phyloP scores from a whole-genome alignment of 1,284 basidiomycete species.

The Boletellus deceptivus region DNA sequence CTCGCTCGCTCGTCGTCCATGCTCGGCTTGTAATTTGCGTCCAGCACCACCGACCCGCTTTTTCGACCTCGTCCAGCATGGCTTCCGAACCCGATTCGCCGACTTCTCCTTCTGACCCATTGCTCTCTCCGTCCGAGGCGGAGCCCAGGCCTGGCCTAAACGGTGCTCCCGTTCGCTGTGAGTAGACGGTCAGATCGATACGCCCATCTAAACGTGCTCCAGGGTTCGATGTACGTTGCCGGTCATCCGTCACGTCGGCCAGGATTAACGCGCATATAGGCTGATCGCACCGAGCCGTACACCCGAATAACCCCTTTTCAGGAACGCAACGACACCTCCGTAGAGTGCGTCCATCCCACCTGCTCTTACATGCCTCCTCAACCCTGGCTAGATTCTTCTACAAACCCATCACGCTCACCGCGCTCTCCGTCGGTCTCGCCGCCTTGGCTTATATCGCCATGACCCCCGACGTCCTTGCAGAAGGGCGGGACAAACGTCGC shows the following conservation, averaged over 20 bases:
- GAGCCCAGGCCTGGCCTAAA: constrained; percentile 39
- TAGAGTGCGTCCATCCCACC: constrained; percentile 55
- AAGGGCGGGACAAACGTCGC: constrained; percentile 74
- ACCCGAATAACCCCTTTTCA: constrained; percentile 79
- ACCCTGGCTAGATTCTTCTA: constrained; percentile 67
- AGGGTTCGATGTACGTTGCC: constrained; percentile 51
- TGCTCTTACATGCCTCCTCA: not conserved
- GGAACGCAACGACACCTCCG: constrained; percentile 74
- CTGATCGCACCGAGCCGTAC: constrained; percentile 76
- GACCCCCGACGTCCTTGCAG: constrained; percentile 73
- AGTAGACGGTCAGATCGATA: constrained; percentile 15
- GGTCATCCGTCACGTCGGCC: not conserved
- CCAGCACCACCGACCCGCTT: not conserved
- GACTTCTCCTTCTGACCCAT: constrained; percentile 34
- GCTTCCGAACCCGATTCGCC: constrained; percentile 19
- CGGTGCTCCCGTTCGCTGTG: constrained; percentile 42
- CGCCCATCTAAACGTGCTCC: constrained; percentile 1
- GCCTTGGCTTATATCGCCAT: constrained; percentile 76
- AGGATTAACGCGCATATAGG: constrained; percentile 43
- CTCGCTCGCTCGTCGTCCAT: too few species aligned
- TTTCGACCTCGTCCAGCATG: constrained; percentile 13
- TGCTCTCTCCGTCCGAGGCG: constrained; percentile 27
- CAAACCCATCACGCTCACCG: constrained; percentile 74
- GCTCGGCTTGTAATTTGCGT: constrained; percentile 1
- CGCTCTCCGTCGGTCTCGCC: constrained; percentile 61